Evolutionary conservation across 331 rosid genomes (phyloP).

Genomic region (Cucumis variabilis): DNA sequence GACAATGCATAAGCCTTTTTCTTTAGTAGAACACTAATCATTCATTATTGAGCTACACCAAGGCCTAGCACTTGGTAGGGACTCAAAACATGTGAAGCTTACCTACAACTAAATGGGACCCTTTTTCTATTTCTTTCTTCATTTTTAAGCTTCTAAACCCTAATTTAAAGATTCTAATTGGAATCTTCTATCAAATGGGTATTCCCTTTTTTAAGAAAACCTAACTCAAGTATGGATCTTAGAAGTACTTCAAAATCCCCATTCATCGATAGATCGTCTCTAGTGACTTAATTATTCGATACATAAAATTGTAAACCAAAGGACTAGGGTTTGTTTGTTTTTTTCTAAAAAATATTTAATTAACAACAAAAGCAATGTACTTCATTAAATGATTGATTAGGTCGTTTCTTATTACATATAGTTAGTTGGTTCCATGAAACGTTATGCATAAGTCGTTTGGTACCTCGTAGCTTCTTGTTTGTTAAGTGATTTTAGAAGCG

Average conservation of each 20-base stretch:
- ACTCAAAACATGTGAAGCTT: conserved; percentile 25
- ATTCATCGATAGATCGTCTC: not conserved
- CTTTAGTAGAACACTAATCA: not conserved
- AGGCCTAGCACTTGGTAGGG: not conserved
- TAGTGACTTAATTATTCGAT: not conserved
- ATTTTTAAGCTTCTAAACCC: not conserved
- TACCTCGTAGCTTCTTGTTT: not conserved
- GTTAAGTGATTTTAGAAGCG: not conserved
- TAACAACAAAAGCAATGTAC: too few species aligned
- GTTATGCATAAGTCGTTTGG: not conserved
- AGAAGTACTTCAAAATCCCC: not conserved
- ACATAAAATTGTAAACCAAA: not conserved
- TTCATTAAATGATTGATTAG: too few species aligned
- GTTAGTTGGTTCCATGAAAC: not conserved
- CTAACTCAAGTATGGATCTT: not conserved
- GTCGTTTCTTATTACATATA: not conserved
- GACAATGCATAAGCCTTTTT: conserved; percentile 9
- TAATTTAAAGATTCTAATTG: not conserved
- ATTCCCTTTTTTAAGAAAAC: not conserved
- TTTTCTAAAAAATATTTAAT: too few species aligned
- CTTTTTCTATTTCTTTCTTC: not conserved
- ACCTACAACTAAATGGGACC: conserved; percentile 9
- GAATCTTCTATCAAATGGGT: not conserved
- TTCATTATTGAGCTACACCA: not conserved
- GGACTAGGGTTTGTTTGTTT: not conserved